Conservation (phyloP, 202 grass and related monocot species). For the Carex arenaria region DNA sequence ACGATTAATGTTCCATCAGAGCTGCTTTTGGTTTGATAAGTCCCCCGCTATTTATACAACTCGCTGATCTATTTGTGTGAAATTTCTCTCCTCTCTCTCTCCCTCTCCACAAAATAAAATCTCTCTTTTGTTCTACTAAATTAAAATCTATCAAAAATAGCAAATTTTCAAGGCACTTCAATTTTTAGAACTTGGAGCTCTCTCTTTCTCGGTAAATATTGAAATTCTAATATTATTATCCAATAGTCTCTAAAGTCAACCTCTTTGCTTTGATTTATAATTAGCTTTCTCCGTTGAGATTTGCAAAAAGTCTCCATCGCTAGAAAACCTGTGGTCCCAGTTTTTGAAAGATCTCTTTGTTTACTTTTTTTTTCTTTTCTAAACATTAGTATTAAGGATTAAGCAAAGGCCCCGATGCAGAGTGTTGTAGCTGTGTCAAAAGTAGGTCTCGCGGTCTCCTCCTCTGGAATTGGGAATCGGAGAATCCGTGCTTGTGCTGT, state of each 20-base stretch:
- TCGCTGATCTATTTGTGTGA: background rate
- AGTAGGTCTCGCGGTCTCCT: background rate
- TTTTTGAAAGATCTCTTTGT: background rate
- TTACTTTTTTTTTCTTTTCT: background rate
- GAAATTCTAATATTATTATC: background rate
- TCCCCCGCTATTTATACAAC: no score
- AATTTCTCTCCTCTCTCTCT: background rate
- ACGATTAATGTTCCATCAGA: background rate
- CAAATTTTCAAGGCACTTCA: background rate
- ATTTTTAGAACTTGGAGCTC: background rate
- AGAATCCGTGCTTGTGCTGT: background rate
- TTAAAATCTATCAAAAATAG: background rate
- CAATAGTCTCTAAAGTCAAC: background rate
- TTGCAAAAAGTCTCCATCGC: background rate
- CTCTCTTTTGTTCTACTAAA: background rate
- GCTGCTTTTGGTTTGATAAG: background rate
- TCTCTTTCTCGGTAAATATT: background rate
- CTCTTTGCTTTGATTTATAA: background rate
- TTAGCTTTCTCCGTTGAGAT: background rate
- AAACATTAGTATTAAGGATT: background rate
- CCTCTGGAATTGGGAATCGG: background rate
- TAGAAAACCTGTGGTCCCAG: background rate
- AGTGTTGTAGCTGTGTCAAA: slow-evolving; percentile 1
- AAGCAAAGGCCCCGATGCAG: slow-evolving; percentile 2
- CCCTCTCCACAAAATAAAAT: background rate